Conservation (phyloP, 2,329 filamentous ascomycete species). For the Fusarium sp. region DNA sequence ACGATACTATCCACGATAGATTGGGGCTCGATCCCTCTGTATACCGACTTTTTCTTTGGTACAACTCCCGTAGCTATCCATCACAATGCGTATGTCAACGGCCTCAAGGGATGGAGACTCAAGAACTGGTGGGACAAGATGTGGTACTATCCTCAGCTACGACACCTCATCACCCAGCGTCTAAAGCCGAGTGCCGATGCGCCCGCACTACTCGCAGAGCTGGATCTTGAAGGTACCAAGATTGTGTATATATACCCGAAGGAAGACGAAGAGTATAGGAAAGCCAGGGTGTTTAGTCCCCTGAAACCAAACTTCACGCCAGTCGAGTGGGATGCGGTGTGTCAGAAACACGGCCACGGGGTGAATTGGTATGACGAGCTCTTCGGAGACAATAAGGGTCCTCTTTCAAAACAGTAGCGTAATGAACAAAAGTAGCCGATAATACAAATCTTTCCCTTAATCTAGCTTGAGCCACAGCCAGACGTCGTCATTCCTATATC, state of each 20-base stretch:
- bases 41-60: slow-evolving; percentile 56
- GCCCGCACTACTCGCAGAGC: slow-evolving; percentile 38
- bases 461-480: background rate
- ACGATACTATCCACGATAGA: slow-evolving; percentile 32
- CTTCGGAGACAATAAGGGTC: slow-evolving; percentile 53
- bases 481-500: background rate
- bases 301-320: slow-evolving; percentile 38
- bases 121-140: slow-evolving; percentile 54
- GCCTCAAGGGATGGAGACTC: slow-evolving; percentile 51
- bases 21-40: slow-evolving; percentile 54
- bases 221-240: slow-evolving; percentile 5
- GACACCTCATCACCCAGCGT: slow-evolving; percentile 49
- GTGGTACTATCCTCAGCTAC: slow-evolving; percentile 54
- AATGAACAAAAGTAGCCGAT: background rate
- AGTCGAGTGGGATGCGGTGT: slow-evolving; percentile 53
- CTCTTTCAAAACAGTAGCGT: slow-evolving; percentile 27
- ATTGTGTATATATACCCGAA: slow-evolving; percentile 47
- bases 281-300: slow-evolving; percentile 47
- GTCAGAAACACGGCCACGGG: slow-evolving; percentile 48
- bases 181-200: slow-evolving; percentile 26
- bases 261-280: slow-evolving; percentile 27
- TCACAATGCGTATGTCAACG: slow-evolving; percentile 54
- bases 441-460: background rate
- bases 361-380: slow-evolving; percentile 52
- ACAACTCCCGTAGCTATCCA: slow-evolving; percentile 55